Percentiles rank a stretch among this genome's conserved stretches.
These are phyloP conservation scores for Clitopilus passeckerianus DNA, from an alignment of 768 basidiomycete genomes.

Conservation along the genomic window DNA sequence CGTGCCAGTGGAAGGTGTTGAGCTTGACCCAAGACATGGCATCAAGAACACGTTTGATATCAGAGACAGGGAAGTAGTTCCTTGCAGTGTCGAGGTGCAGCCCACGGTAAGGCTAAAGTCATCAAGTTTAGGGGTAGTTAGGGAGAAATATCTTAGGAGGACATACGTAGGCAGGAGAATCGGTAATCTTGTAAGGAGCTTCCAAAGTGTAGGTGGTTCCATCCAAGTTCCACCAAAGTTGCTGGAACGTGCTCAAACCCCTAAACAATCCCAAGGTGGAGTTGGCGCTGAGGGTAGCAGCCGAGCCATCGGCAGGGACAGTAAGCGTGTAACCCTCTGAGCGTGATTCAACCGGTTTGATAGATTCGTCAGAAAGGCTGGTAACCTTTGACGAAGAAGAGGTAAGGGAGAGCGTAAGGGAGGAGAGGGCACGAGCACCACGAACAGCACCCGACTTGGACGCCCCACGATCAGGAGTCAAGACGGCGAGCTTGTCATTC, in stretches of 20 bases:
- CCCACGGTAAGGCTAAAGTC: slow-evolving; percentile 60
- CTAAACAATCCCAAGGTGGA: slow-evolving; percentile 66
- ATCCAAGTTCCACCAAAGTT: slow-evolving; percentile 57
- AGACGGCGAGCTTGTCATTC: slow-evolving; percentile 53
- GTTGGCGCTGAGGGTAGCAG: slow-evolving; percentile 52
- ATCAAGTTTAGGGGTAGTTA: neutral
- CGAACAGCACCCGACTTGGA: slow-evolving; percentile 36
- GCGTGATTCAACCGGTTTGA: slow-evolving; percentile 43
- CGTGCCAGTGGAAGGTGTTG: slow-evolving; percentile 82
- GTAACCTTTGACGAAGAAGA: slow-evolving; percentile 23
- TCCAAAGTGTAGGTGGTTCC: slow-evolving; percentile 49
- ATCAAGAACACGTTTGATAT: slow-evolving; percentile 66
- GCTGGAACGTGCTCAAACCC: slow-evolving; percentile 71
- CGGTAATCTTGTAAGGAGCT: slow-evolving; percentile 54
- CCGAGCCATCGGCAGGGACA: slow-evolving; percentile 52
- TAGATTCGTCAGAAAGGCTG: slow-evolving; percentile 52
- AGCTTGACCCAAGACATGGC: slow-evolving; percentile 81
- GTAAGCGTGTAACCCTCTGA: slow-evolving; percentile 58
- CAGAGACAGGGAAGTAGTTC: slow-evolving; percentile 63
- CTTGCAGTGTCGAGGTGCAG: slow-evolving; percentile 78
- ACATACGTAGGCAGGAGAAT: slow-evolving; percentile 64
- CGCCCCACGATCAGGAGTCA: slow-evolving; percentile 58
- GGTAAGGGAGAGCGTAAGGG: slow-evolving; percentile 40
- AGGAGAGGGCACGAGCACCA: slow-evolving; percentile 34
- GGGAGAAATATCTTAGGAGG: neutral